A percentile compares a stretch with the other conserved stretches of the same genome.
Evolutionary conservation across 108 stramenopile species (phyloP).

Genomic region (Fistulifera pelliculosa): DNA sequence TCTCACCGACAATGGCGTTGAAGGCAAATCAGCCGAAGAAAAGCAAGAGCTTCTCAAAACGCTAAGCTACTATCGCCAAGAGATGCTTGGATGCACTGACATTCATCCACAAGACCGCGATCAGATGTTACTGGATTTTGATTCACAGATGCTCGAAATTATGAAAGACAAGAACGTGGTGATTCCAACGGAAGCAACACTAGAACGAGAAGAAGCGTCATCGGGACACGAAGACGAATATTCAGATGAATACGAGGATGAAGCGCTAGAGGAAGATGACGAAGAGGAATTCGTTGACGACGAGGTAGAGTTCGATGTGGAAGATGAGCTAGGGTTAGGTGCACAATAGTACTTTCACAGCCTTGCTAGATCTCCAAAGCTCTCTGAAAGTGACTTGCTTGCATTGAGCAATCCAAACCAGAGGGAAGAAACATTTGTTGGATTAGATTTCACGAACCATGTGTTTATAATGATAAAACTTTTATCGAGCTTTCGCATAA

Average conservation of each 20-base stretch:
- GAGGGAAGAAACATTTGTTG: too few relatives aligned
- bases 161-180: conserved; percentile 9
- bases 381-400: not conserved
- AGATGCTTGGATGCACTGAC: conserved; percentile 33
- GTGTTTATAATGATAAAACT: too few relatives aligned
- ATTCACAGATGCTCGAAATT: conserved; percentile 20
- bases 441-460: too few relatives aligned
- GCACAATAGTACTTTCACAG: not conserved
- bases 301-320: conserved; percentile 23
- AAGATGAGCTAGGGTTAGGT: conserved; percentile 24
- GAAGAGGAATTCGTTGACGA: conserved; percentile 29
- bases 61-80: conserved; percentile 27
- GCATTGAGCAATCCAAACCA: not conserved
- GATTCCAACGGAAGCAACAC: conserved; percentile 1
- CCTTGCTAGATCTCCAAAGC: not conserved
- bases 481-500: too few relatives aligned
- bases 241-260: conserved; percentile 16
- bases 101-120: conserved; percentile 21
- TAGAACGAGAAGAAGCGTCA: conserved; percentile 9
- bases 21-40: conserved; percentile 12
- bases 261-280: conserved; percentile 16
- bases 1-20: conserved; percentile 14
- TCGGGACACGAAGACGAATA: conserved; percentile 12
- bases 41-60: conserved; percentile 19
- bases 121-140: conserved; percentile 22